phyloP scores from a whole-genome alignment of 2,329 filamentous ascomycete genomes.

The Neobulgaria alba region DNA sequence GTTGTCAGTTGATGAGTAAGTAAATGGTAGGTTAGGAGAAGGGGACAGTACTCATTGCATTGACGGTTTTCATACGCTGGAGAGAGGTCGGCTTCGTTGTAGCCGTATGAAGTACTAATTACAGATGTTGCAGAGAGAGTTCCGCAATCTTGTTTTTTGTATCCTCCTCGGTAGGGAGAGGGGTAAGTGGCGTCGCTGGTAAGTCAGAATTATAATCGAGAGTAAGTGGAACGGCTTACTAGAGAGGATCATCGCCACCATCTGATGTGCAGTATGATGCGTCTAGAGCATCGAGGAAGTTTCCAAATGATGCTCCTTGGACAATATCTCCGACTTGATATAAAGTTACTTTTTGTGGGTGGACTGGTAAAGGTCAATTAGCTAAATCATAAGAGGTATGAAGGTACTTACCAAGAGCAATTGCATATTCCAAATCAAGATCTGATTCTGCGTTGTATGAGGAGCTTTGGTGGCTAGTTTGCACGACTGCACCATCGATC shows the following conservation, averaged over 20 bases:
- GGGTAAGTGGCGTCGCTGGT: constrained; percentile 2
- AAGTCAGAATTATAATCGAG: background rate
- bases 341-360: constrained; percentile 40
- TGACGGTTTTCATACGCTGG: constrained; percentile 1
- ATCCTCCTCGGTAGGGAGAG: background rate
- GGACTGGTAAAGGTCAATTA: too few relatives aligned
- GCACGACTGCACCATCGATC: constrained; percentile 36
- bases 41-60: constrained; percentile 2
- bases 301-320: constrained; percentile 13
- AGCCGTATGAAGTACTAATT: background rate
- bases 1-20: background rate
- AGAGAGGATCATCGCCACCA: constrained; percentile 8
- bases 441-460: constrained; percentile 6
- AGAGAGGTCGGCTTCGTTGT: constrained; percentile 1
- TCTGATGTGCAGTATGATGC: constrained; percentile 8
- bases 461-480: background rate
- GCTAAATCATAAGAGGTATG: too few relatives aligned
- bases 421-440: constrained; percentile 41
- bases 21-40: background rate
- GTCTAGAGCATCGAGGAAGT: constrained; percentile 33
- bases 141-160: background rate
- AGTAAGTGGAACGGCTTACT: background rate
- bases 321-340: constrained; percentile 35
- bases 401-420: too few relatives aligned
- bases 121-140: background rate